phyloP scores from a whole-genome alignment of 345 rosid genomes.

The Eucalyptus sp. region DNA sequence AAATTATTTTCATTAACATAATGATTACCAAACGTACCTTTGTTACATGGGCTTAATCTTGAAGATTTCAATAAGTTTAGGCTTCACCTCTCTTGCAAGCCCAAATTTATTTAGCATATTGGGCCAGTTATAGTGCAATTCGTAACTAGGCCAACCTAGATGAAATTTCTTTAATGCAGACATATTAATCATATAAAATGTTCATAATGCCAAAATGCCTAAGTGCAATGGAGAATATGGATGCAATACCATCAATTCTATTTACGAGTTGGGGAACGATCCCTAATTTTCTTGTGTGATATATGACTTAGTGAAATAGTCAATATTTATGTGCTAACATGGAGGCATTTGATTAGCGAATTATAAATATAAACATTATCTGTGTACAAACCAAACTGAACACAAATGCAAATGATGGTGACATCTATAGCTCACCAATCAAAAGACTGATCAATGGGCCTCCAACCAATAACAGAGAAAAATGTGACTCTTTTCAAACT shows the following conservation, averaged over 20 bases:
- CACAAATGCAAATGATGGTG: not conserved
- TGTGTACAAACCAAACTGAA: not conserved
- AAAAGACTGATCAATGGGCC: not conserved
- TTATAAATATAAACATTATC: not conserved
- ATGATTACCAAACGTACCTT: no score
- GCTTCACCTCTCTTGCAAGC: not conserved
- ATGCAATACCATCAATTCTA: not conserved
- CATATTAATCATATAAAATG: not conserved
- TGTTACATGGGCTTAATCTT: not conserved
- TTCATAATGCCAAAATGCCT: not conserved
- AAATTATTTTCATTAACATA: rapidly evolving
- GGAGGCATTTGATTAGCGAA: not conserved
- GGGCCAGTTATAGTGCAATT: not conserved
- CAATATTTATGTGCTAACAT: not conserved
- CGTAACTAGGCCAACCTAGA: not conserved
- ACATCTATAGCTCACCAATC: not conserved
- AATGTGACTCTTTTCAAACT: not conserved
- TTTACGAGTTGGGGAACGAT: not conserved
- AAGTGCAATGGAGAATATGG: not conserved
- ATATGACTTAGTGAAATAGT: not conserved
- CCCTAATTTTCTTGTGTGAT: not conserved
- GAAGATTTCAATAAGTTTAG: not conserved
- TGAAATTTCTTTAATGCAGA: not conserved
- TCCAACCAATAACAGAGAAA: not conserved
- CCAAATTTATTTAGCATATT: not conserved